These are phyloP conservation scores for Pleomassaria siparia DNA, from an alignment of 2,329 filamentous ascomycete genomes.

Conservation along the genomic window DNA sequence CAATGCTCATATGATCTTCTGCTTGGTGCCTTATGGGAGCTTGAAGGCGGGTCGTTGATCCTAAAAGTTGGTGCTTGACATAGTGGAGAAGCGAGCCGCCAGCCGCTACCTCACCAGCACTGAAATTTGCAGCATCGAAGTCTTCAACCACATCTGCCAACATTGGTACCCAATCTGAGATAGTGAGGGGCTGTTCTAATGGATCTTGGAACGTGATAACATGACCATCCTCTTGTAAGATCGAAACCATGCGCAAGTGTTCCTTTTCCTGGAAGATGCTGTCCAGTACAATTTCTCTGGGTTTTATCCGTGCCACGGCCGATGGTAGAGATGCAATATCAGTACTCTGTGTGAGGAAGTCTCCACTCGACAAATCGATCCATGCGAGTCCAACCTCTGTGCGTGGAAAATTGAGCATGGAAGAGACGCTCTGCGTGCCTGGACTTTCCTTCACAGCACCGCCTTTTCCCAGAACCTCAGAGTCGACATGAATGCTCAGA, in stretches of 20 bases:
- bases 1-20: conserved; percentile 82
- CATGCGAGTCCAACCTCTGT: conserved; percentile 76
- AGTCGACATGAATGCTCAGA: conserved; percentile 70
- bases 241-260: conserved; percentile 61
- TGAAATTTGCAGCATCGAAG: conserved; percentile 60
- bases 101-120: conserved; percentile 69
- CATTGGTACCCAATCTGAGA: conserved; percentile 72
- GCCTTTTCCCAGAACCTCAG: conserved; percentile 25
- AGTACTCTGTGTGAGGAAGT: conserved; percentile 83
- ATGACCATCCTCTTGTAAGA: conserved; percentile 75
- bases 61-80: conserved; percentile 75
- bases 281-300: conserved; percentile 82
- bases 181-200: conserved; percentile 45
- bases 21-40: conserved; percentile 74
- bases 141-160: conserved; percentile 70
- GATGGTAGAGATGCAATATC: conserved; percentile 73
- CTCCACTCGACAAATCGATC: conserved; percentile 92
- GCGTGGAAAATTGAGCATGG: conserved; percentile 42
- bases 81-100: conserved; percentile 84
- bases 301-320: conserved; percentile 77
- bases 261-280: conserved; percentile 55
- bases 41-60: conserved; percentile 77
- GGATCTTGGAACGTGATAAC: conserved; percentile 71
- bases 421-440: conserved; percentile 31
- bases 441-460: conserved; percentile 27